These are phyloP conservation scores for Vicia sativa DNA, from an alignment of 306 rosid genomes.

Conservation along the genomic window DNA sequence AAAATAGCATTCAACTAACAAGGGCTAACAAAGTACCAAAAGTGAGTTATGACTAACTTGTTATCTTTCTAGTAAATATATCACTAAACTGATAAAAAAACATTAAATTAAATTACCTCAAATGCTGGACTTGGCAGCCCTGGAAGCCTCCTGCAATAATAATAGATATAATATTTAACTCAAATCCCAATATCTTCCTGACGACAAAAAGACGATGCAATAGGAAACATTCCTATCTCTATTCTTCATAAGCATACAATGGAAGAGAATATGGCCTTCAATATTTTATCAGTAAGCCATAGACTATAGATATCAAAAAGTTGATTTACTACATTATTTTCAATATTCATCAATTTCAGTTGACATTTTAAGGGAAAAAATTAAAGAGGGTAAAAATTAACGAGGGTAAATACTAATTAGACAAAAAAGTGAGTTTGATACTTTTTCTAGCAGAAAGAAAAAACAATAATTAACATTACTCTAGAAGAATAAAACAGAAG, in stretches of 20 bases:
- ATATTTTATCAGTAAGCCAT: no score
- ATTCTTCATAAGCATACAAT: background rate
- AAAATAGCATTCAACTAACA: slow-evolving; percentile 12
- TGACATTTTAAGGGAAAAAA: no score
- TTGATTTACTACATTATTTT: no score
- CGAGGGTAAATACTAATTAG: no score
- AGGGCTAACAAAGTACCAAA: slow-evolving; percentile 33
- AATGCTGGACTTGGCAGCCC: slow-evolving; percentile 40
- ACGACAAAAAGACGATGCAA: background rate
- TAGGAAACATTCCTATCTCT: background rate
- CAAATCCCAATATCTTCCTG: background rate
- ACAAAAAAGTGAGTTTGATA: no score
- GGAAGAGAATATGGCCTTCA: background rate
- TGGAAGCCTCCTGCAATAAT: slow-evolving; percentile 50
- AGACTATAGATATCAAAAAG: no score
- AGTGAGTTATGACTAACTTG: slow-evolving; percentile 8
- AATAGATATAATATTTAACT: slow-evolving; percentile 25
- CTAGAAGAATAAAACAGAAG: no score
- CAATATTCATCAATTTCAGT: no score
- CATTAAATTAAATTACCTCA: slow-evolving; percentile 50
- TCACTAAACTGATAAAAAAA: slow-evolving; percentile 6
- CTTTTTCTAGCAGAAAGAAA: no score
- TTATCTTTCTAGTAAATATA: slow-evolving; percentile 2
- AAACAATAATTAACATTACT: no score
- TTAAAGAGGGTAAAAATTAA: no score